phyloP scores from a whole-genome alignment of 2,329 filamentous ascomycete genomes.

The Ceratocystis papillata region DNA sequence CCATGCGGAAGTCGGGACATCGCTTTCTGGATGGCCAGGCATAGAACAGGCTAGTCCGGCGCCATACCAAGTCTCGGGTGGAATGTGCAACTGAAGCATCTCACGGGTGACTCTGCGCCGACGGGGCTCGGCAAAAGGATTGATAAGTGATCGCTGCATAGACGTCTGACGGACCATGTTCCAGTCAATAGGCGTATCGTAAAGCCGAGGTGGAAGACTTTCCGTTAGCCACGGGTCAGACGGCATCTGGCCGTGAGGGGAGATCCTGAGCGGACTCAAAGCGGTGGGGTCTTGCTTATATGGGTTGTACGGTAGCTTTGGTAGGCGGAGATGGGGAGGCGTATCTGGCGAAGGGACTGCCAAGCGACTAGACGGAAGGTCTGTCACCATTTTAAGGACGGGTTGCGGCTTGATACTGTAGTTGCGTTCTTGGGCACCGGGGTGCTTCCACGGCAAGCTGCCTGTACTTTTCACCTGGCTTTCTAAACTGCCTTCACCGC shows the following conservation, averaged over 20 bases:
- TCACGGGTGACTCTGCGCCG: not conserved
- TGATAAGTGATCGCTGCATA: conserved; percentile 16
- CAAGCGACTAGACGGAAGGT: not conserved
- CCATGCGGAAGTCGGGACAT: not conserved
- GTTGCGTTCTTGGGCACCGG: not conserved
- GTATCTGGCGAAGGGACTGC: conserved; percentile 3
- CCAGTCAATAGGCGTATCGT: conserved; percentile 19
- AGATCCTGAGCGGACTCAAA: not conserved
- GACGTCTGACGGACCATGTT: conserved; percentile 16
- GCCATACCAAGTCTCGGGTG: conserved; percentile 19
- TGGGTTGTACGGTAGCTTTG: conserved; percentile 15
- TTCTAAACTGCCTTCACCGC: not conserved
- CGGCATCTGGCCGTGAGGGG: not conserved
- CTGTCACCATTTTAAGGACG: not conserved
- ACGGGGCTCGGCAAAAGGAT: conserved; percentile 15
- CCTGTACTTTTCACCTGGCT: not conserved
- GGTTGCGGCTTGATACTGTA: conserved; percentile 8
- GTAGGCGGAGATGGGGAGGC: not conserved
- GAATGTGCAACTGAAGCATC: conserved; percentile 17
- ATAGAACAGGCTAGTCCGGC: not conserved
- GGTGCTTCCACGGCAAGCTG: not conserved
- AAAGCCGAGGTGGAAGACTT: conserved; percentile 1
- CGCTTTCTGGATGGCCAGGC: not conserved
- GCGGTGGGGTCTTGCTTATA: conserved; percentile 13
- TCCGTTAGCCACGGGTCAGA: conserved; percentile 32